Percentiles rank a stretch among this genome's conserved stretches.
phyloP scores from a whole-genome alignment of 1,284 basidiomycete genomes.

The Meripilus lineatus region DNA sequence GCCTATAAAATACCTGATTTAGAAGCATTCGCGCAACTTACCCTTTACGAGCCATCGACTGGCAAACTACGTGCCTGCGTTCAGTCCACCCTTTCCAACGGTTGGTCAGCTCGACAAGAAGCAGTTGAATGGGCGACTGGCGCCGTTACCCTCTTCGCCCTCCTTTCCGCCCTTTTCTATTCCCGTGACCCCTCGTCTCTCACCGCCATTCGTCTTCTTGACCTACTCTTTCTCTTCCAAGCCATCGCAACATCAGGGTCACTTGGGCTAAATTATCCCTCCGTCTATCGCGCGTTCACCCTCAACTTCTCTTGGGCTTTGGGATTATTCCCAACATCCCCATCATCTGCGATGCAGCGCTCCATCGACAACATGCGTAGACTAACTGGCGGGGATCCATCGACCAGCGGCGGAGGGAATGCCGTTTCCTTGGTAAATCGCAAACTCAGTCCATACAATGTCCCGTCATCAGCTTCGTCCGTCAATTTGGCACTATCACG shows the following conservation, averaged over 20 bases:
- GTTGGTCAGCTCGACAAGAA: constrained; percentile 74
- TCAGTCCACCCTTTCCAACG: constrained; percentile 89
- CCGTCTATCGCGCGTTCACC: constrained; percentile 74
- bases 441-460: constrained; percentile 75
- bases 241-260: constrained; percentile 63
- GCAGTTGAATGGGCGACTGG: constrained; percentile 79
- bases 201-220: constrained; percentile 62
- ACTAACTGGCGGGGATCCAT: constrained; percentile 72
- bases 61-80: constrained; percentile 81
- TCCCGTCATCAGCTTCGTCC: constrained; percentile 2
- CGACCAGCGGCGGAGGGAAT: constrained; percentile 46
- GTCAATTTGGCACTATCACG: not conserved
- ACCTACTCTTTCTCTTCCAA: constrained; percentile 81
- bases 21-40: constrained; percentile 84
- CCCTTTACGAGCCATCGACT: constrained; percentile 65
- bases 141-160: constrained; percentile 62
- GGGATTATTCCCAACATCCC: constrained; percentile 67
- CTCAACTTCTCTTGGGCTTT: constrained; percentile 89
- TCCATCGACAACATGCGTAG: constrained; percentile 82
- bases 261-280: constrained; percentile 84
- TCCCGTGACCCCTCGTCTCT: constrained; percentile 47
- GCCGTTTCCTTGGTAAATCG: constrained; percentile 76
- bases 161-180: constrained; percentile 65
- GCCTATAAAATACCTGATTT: constrained; percentile 89
- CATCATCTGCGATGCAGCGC: constrained; percentile 57